Evolutionary conservation across 805 yeast genomes (phyloP).

Genomic region (Saccharomycopsis fermentans): DNA sequence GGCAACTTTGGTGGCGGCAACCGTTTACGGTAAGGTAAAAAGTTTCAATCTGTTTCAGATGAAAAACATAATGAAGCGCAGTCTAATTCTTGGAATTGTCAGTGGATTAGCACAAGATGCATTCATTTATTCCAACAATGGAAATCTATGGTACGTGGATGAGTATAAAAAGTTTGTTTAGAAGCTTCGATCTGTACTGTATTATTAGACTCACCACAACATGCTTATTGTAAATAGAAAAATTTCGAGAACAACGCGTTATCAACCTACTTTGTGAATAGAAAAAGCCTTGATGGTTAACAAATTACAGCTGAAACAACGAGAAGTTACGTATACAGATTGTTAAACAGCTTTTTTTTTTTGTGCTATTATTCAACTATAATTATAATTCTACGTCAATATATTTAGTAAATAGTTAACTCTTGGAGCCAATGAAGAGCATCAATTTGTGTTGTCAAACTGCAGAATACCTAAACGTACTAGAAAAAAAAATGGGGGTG

Average conservation of each 20-base stretch:
- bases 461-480: background rate
- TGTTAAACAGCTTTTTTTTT: too few species aligned
- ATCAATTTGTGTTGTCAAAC: background rate
- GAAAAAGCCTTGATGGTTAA: too few species aligned
- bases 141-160: slow-evolving; percentile 51
- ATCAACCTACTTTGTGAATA: too few species aligned
- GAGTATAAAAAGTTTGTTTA: background rate
- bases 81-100: slow-evolving; percentile 46
- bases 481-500: background rate
- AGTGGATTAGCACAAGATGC: slow-evolving; percentile 62
- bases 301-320: too few species aligned
- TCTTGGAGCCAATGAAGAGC: background rate
- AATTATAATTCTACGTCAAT: background rate
- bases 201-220: background rate
- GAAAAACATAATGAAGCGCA: slow-evolving; percentile 35
- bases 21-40: slow-evolving; percentile 35
- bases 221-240: too few species aligned
- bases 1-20: slow-evolving; percentile 45
- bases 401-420: background rate
- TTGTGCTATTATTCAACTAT: too few species aligned
- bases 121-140: slow-evolving; percentile 47
- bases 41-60: slow-evolving; percentile 34
- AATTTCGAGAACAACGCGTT: background rate
- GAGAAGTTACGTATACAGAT: too few species aligned
- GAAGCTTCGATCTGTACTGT: background rate